Evolutionary conservation across 306 rosid genomes (phyloP).

Genomic region (Myrica gale): DNA sequence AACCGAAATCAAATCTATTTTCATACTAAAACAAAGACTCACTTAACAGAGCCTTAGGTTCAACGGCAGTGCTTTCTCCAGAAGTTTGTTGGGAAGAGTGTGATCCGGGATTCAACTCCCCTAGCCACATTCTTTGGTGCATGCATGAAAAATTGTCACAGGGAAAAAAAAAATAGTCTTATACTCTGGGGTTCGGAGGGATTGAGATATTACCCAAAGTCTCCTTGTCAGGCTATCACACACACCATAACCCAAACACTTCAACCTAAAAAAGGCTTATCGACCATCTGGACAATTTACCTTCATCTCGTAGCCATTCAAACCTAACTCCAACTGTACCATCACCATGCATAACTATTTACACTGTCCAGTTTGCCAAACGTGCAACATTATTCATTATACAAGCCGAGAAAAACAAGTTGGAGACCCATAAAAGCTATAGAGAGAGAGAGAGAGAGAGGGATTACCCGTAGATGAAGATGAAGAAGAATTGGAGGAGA

Average conservation of each 20-base stretch:
- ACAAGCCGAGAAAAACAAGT: not conserved
- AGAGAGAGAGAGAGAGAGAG: not conserved
- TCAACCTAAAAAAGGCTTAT: not conserved
- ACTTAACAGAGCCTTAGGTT: too few species aligned
- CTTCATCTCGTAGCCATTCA: not conserved
- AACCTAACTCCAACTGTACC: not conserved
- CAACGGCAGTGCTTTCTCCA: too few species aligned
- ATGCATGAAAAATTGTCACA: too few species aligned
- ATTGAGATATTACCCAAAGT: too few species aligned
- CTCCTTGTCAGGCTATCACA: too few species aligned
- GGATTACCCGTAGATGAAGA: slow-evolving; percentile 27
- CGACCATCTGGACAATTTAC: not conserved
- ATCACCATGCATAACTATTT: not conserved
- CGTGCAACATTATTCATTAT: not conserved
- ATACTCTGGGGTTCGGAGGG: too few species aligned
- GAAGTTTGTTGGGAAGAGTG: too few species aligned
- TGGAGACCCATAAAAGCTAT: not conserved
- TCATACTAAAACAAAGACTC: too few species aligned
- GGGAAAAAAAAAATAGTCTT: too few species aligned
- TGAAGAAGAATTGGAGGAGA: slow-evolving; percentile 41
- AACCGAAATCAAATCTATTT: too few species aligned
- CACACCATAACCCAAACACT: not conserved
- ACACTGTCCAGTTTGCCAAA: not conserved
- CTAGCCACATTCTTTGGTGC: too few species aligned
- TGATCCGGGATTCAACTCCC: too few species aligned